phyloP scores from a whole-genome alignment of 1,139 yeast species.

The Pichia terricola region DNA sequence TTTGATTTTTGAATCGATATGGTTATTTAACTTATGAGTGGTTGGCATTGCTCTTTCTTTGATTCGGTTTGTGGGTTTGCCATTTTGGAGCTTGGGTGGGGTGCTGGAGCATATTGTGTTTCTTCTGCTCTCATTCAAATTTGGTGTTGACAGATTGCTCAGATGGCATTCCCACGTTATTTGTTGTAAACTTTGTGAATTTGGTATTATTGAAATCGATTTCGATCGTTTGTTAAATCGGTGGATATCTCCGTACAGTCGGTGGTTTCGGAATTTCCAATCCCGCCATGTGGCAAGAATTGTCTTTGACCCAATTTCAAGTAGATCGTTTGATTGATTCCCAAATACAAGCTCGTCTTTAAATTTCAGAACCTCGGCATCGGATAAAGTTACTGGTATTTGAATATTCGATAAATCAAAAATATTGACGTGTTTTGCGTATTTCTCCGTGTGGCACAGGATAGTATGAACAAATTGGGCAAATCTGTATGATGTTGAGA shows the following conservation, averaged over 20 bases:
- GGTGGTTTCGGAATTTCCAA: constrained; percentile 70
- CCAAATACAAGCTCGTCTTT: constrained; percentile 16
- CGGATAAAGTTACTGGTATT: constrained; percentile 36
- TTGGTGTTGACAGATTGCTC: constrained; percentile 5
- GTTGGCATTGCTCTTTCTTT: too few relatives aligned
- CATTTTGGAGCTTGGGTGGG: too few relatives aligned
- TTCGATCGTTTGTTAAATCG: constrained; percentile 5
- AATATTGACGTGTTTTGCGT: constrained; percentile 45
- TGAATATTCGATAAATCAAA: constrained; percentile 49
- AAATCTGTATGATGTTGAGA: constrained; percentile 63
- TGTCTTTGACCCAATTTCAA: too few relatives aligned
- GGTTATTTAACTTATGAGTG: too few relatives aligned
- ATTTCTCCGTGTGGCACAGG: constrained; percentile 36
- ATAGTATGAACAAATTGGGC: constrained; percentile 69
- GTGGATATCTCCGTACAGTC: constrained; percentile 38
- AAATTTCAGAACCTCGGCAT: constrained; percentile 18
- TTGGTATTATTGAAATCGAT: constrained; percentile 1
- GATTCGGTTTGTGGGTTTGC: too few relatives aligned
- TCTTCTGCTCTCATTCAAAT: background rate
- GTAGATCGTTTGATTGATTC: too few relatives aligned
- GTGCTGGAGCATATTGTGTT: too few relatives aligned
- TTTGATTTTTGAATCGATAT: too few relatives aligned
- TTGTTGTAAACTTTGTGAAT: too few relatives aligned
- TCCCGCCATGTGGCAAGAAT: constrained; percentile 74
- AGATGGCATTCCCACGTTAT: background rate